Evolutionary conservation across 345 rosid genomes (phyloP), one percentile per base, ranked within the genome.

Genomic region (Dipteronia dyeriana): DNA sequence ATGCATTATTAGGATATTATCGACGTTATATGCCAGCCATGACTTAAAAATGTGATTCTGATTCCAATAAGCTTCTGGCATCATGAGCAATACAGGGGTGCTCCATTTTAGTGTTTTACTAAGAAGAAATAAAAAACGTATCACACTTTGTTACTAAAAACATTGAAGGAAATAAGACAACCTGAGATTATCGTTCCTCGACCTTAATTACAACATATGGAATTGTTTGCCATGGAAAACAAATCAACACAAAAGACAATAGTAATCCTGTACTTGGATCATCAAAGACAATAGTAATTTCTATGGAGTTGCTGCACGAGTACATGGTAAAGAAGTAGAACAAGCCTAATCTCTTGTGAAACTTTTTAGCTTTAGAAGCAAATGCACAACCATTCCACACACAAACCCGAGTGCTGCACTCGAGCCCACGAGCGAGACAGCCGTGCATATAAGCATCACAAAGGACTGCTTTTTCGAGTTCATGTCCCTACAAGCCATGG

Each of bases 401-500:
- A 87, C 87, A 80, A 92, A 92, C 7, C 97, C 97, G 17, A 92
- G 79, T 5, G 98, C 97, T 6, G 94, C 94, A 72, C 91, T 83
- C 3, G 97, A 91, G 2, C 94, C 93, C 4, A 86, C 83, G 3
- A 92, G 88, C 16, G 94, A 91, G 53, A 87, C 94, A 0, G 94
- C 88, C 0, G 94, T 76, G 69, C 92, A 90, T 20, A 84, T 75
- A 74, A 93, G 88, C 97, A 93, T 91, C 16, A 92, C 95, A 79
- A 92, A 90, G 0, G 87, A 68, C 71, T 95, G 95, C 82, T 86
- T 91, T 83, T 95, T 91, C 4, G 95, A 77, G 11, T 80, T 89
- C 92, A 92, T 90, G 79, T 95, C 98, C 69, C 91, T 92, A 1
- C 89, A 76, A 71, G 91, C 90, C 91, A 94, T 88, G 19, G 95